Conservation (phyloP, 306 rosid genomes). For the Ammopiptanthus mongolicus region DNA sequence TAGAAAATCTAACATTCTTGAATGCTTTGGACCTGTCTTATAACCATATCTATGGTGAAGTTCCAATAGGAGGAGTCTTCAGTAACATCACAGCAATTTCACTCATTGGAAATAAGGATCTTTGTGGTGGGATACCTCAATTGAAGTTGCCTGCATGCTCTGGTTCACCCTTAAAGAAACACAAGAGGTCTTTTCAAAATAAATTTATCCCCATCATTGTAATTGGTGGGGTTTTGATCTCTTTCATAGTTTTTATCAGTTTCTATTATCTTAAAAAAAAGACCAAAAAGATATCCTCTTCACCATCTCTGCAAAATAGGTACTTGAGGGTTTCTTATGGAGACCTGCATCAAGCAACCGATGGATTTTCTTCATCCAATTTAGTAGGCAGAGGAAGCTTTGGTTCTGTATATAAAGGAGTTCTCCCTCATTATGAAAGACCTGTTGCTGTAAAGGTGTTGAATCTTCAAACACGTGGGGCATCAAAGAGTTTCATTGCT, state of each 20-base stretch:
- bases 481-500: slow-evolving; percentile 31
- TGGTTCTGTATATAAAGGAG: slow-evolving; percentile 38
- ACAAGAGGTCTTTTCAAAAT: not conserved
- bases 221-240: not conserved
- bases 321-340: slow-evolving; percentile 26
- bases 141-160: slow-evolving; percentile 13
- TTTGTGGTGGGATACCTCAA: slow-evolving; percentile 34
- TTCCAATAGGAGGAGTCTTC: slow-evolving; percentile 30
- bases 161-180: not conserved
- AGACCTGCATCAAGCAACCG: slow-evolving; percentile 33
- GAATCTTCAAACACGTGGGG: slow-evolving; percentile 25
- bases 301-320: not conserved
- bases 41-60: slow-evolving; percentile 33
- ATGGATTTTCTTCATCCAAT: slow-evolving; percentile 31
- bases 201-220: not conserved
- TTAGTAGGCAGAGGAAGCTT: slow-evolving; percentile 28
- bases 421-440: slow-evolving; percentile 4
- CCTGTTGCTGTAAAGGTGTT: slow-evolving; percentile 30
- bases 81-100: not conserved
- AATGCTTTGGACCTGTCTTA: slow-evolving; percentile 20
- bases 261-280: not conserved
- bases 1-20: not conserved
- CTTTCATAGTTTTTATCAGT: not conserved
- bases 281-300: not conserved
- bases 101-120: slow-evolving; percentile 13